Base-by-base conservation (phyloP, 352 stramenopile genomes). In the Globisporangium emineosum region DNA sequence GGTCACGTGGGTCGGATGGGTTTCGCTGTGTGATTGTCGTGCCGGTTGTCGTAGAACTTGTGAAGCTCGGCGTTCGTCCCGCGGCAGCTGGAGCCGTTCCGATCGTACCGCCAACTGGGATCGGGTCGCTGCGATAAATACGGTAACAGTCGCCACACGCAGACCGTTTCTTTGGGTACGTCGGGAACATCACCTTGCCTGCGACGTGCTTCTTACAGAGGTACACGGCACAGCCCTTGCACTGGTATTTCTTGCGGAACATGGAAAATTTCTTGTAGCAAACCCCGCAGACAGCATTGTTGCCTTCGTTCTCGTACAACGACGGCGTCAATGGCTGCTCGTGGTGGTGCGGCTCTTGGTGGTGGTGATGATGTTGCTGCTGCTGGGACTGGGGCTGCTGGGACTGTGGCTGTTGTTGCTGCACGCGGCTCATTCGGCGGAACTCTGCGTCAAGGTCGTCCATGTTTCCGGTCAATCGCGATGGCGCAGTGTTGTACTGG, bases 211-310 rank as follows among this genome's bases (percentile, higher is more conserved):
- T 88, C 64, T 89, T 87, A 58, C 83, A 94, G 53, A 93, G 69
- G 55, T 80, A 88, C 40, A 81, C 77, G 53, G 83, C 85, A 59
- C 86, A 94, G n/a, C 72, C 76, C 67, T 90, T 91, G 79, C 86
- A 94, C 66, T 90, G 80, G 72, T 94, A 91, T 66, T 91, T 90
- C 62, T 90, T 92, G 66, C 86, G 86, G 67, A 94, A 94, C 74
- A 94, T 79, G 15, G 71, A 81, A 35, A 94, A 94, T 67, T 90
- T 90, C 69, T 91, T 91, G 78, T 93, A 89, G 72, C 86, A 94
- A 3, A 94, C 82, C 4, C 76, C 80, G 57, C 86, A 94, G 35
- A 88, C 79, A 0, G 73, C 82, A 9, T 72, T 78, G 69, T 89
- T 89, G 67, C 79, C 65, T 13, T 79, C 72, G 25, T 51, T 66